These are phyloP conservation scores for Malassezia slooffiae DNA, from an alignment of 1,284 basidiomycete genomes.

Conservation along the genomic window DNA sequence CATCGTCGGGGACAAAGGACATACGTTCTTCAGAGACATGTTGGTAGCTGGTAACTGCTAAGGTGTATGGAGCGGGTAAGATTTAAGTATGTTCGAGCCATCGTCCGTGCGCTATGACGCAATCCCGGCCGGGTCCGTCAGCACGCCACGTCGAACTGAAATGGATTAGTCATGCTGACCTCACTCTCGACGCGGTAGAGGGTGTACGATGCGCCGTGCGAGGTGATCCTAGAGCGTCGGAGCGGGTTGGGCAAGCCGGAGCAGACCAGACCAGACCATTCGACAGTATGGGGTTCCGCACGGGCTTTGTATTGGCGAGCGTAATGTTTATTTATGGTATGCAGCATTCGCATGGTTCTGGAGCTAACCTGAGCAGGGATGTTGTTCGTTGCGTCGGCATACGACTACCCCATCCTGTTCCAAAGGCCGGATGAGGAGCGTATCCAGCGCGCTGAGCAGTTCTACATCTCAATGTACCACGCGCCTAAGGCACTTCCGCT, in stretches of 20 bases:
- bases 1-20: background rate
- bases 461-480: conserved; percentile 38
- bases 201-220: too few species aligned
- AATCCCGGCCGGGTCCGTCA: too few species aligned
- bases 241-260: too few species aligned
- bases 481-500: conserved; percentile 33
- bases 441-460: conserved; percentile 29
- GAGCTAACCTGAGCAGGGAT: conserved; percentile 19
- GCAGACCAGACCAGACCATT: background rate
- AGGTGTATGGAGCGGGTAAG: too few species aligned
- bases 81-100: background rate
- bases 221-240: too few species aligned
- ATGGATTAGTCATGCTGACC: too few species aligned
- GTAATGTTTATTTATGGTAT: conserved; percentile 37
- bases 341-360: background rate
- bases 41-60: background rate
- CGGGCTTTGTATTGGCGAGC: conserved; percentile 38
- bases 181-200: too few species aligned
- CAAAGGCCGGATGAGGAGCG: conserved; percentile 10
- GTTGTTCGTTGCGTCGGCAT: conserved; percentile 39
- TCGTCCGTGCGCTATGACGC: background rate
- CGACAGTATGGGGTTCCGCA: conserved; percentile 41
- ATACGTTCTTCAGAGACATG: conserved; percentile 29
- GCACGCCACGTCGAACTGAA: too few species aligned
- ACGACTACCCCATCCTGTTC: conserved; percentile 42